Percentiles rank a stretch among this genome's conserved stretches.
phyloP scores from a whole-genome alignment of 345 rosid genomes.

The Ricinus communis region DNA sequence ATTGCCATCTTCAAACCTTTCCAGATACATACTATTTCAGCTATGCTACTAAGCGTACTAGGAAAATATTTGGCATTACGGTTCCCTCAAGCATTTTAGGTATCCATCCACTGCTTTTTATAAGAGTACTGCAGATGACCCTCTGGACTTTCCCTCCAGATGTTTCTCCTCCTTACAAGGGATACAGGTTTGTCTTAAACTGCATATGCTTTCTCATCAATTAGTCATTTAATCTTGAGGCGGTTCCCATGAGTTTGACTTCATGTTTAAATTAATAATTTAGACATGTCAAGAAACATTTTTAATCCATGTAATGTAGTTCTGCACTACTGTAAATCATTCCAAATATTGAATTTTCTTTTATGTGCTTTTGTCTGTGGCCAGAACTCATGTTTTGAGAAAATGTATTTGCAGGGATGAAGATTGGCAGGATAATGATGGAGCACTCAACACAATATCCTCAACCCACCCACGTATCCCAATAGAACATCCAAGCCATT shows the following conservation, averaged over 20 bases:
- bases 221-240: neutral
- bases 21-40: constrained; percentile 84
- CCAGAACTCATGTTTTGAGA: neutral
- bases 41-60: constrained; percentile 85
- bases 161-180: constrained; percentile 74
- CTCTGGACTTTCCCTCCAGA: constrained; percentile 76
- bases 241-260: neutral
- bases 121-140: constrained; percentile 83
- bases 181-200: constrained; percentile 60
- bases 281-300: no score
- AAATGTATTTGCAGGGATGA: constrained; percentile 62
- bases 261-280: neutral
- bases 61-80: constrained; percentile 59
- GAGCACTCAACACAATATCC: constrained; percentile 89
- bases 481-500: constrained; percentile 59
- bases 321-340: no score
- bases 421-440: constrained; percentile 96
- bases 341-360: no score
- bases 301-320: no score
- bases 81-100: constrained; percentile 72
- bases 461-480: constrained; percentile 93
- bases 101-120: constrained; percentile 80
- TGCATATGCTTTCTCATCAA: neutral
- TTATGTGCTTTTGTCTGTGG: no score
- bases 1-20: constrained; percentile 60